Evolutionary conservation across 768 basidiomycete species (phyloP).

Genomic region (Serpula lacrymans): DNA sequence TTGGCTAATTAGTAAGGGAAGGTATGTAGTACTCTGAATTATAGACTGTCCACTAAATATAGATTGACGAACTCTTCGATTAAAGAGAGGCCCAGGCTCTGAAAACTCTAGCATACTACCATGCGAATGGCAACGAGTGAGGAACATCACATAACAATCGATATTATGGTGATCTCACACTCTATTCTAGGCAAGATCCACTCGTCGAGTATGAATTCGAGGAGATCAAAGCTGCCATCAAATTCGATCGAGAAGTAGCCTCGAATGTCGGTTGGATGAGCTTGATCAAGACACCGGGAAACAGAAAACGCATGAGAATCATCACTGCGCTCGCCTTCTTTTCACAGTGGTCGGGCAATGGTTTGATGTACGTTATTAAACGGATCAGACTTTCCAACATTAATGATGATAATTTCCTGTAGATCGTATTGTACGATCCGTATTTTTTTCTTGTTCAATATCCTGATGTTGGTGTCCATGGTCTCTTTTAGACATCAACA

Average conservation of each 20-base stretch:
- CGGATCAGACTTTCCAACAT: neutral
- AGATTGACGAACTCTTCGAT: neutral
- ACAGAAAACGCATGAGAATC: conserved; percentile 29
- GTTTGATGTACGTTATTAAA: conserved; percentile 12
- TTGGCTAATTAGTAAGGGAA: conserved; percentile 35
- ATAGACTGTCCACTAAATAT: neutral
- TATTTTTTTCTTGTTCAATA: neutral
- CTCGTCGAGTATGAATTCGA: conserved; percentile 27
- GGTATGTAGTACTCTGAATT: conserved; percentile 19
- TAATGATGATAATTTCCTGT: neutral
- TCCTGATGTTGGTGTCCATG: neutral
- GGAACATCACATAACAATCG: conserved; percentile 5
- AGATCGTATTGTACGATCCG: neutral
- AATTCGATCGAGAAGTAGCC: conserved; percentile 22
- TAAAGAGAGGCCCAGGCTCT: conserved; percentile 31
- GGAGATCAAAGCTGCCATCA: conserved; percentile 34
- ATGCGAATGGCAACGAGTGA: conserved; percentile 39
- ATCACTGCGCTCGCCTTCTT: conserved; percentile 27
- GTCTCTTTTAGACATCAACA: conserved; percentile 38
- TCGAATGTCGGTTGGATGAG: conserved; percentile 16
- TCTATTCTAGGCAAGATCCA: conserved; percentile 9
- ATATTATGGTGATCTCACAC: neutral
- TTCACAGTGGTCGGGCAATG: conserved; percentile 32
- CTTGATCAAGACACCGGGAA: conserved; percentile 31
- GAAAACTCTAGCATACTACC: conserved; percentile 37